phyloP scores from a whole-genome alignment of 352 stramenopile species.

The Globisporangium cystogenes region DNA sequence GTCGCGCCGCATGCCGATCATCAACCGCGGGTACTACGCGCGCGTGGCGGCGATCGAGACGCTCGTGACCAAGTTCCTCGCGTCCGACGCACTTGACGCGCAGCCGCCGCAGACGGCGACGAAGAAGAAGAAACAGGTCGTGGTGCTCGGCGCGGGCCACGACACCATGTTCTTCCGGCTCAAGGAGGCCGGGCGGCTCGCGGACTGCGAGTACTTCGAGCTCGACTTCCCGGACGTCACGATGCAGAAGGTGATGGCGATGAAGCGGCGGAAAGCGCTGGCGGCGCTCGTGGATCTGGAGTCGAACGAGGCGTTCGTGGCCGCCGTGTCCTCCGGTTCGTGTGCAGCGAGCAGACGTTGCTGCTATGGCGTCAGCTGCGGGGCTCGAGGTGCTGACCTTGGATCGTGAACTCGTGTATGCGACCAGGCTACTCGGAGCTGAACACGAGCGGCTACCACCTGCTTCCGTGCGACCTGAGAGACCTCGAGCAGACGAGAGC shows the following conservation, averaged over 20 bases:
- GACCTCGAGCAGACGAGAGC: constrained; percentile 42
- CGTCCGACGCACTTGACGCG: constrained; percentile 1
- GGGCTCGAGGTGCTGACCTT: background rate
- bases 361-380: no score
- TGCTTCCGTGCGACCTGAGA: constrained; percentile 74
- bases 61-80: constrained; percentile 66
- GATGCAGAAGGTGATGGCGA: constrained; percentile 73
- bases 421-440: constrained; percentile 53
- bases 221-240: constrained; percentile 81
- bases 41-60: constrained; percentile 66
- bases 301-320: constrained; percentile 35
- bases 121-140: constrained; percentile 55
- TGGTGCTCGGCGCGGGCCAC: constrained; percentile 74
- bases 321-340: constrained; percentile 42
- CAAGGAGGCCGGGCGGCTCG: constrained; percentile 26
- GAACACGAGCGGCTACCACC: constrained; percentile 61
- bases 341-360: no score
- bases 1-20: constrained; percentile 84
- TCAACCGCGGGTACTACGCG: constrained; percentile 88
- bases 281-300: constrained; percentile 35
- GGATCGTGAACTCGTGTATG: background rate
- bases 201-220: constrained; percentile 75
- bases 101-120: background rate
- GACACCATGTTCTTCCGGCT: constrained; percentile 87
- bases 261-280: constrained; percentile 61